Conservation (phyloP, 2,329 filamentous ascomycete genomes). For the Neofusicoccum umdonicola region DNA sequence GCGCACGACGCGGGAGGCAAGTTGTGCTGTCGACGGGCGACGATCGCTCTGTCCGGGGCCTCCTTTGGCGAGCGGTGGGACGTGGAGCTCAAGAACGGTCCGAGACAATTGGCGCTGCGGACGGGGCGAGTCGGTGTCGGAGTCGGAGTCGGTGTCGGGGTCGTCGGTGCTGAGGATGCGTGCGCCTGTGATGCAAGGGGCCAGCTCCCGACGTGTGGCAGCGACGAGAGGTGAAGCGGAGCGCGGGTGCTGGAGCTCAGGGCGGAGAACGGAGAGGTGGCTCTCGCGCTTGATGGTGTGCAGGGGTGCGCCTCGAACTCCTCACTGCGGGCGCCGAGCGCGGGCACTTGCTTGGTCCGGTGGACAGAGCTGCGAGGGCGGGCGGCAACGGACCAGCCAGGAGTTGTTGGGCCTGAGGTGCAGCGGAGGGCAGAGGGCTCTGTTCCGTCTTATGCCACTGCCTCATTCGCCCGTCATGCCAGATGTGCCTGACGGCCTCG, state of each 20-base stretch:
- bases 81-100: not conserved
- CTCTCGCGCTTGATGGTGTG: not conserved
- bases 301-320: slow-evolving; percentile 8
- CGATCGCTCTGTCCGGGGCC: not conserved
- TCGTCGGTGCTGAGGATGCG: not conserved
- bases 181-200: no score
- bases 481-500: no score
- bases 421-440: not conserved
- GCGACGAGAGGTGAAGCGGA: not conserved
- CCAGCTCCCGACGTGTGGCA: not conserved
- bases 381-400: not conserved
- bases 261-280: slow-evolving; percentile 6
- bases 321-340: not conserved
- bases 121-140: no score
- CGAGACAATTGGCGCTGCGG: not conserved
- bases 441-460: not conserved
- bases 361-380: not conserved
- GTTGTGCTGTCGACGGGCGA: slow-evolving; percentile 4
- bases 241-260: not conserved
- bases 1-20: slow-evolving; percentile 1
- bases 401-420: not conserved
- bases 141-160: no score
- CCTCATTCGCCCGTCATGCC: no score
- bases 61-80: not conserved
- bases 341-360: not conserved